Evolutionary conservation across 495 filamentous ascomycete genomes (phyloP).

Genomic region (Tuber aestivum): DNA sequence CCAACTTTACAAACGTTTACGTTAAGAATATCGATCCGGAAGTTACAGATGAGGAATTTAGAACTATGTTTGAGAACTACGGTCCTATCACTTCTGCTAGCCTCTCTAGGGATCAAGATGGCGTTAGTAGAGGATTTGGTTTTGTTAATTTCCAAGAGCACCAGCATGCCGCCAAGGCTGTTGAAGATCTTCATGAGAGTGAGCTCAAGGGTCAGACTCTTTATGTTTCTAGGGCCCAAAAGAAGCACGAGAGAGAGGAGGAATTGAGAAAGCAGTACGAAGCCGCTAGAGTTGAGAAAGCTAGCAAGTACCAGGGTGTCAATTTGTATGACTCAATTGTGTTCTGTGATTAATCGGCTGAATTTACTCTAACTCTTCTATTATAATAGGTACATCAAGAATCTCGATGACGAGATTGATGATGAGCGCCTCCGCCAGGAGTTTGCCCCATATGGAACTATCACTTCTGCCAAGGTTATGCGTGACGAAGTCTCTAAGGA

Average conservation of each 20-base stretch:
- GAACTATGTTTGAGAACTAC: conserved; percentile 79
- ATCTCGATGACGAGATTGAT: conserved; percentile 92
- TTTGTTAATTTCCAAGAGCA: conserved; percentile 97
- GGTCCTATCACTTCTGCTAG: conserved; percentile 95
- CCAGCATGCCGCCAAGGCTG: conserved; percentile 76
- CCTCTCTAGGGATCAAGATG: conserved; percentile 78
- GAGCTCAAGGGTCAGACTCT: conserved; percentile 89
- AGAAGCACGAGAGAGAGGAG: conserved; percentile 99
- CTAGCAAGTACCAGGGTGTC: conserved; percentile 97
- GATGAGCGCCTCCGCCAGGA: conserved; percentile 94
- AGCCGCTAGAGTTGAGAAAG: conserved; percentile 94
- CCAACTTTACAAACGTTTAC: conserved; percentile 99
- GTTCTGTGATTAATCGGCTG: background rate
- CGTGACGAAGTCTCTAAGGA: conserved; percentile 65
- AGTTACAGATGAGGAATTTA: conserved; percentile 88
- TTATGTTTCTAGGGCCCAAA: conserved; percentile 97
- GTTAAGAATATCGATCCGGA: conserved; percentile 96
- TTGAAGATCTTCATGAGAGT: conserved; percentile 85
- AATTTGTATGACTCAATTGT: conserved; percentile 55
- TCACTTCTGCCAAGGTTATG: conserved; percentile 99
- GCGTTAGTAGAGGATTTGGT: conserved; percentile 94
- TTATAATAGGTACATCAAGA: conserved; percentile 76
- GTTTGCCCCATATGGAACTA: conserved; percentile 81
- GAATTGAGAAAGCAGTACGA: conserved; percentile 98
- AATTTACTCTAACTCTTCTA: conserved; percentile 19